Percentiles rank a stretch among this genome's conserved stretches.
phyloP scores from a whole-genome alignment of 2,329 filamentous ascomycete species.

The Cladorrhinum sp. region DNA sequence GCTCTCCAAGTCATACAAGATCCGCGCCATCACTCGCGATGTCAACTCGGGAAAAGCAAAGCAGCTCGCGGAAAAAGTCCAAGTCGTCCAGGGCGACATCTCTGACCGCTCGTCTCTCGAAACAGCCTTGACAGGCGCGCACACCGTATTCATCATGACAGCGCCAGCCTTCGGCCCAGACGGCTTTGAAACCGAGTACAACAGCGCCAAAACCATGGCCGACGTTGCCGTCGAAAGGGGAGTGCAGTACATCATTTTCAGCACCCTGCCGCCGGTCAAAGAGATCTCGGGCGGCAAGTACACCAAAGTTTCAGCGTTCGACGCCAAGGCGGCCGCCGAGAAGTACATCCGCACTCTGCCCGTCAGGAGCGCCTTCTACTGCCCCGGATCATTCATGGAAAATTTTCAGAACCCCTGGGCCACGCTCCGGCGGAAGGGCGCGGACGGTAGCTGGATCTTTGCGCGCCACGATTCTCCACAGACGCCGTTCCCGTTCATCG shows the following conservation, averaged over 20 bases:
- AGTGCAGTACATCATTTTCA: conserved; percentile 35
- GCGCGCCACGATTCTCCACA: conserved; percentile 32
- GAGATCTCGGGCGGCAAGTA: conserved; percentile 33
- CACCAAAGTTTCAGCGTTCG: conserved; percentile 49
- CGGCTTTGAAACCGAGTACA: conserved; percentile 17
- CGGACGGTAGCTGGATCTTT: conserved; percentile 25
- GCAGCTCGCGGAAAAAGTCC: conserved; percentile 37
- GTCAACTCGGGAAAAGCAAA: conserved; percentile 37
- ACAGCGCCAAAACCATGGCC: conserved; percentile 43
- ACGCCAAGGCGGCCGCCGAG: conserved; percentile 55
- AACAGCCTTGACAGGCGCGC: conserved; percentile 38
- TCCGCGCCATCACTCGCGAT: conserved; percentile 51
- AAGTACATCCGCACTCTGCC: conserved; percentile 49
- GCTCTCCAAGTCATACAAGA: conserved; percentile 21
- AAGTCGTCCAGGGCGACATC: conserved; percentile 43
- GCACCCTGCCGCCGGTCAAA: conserved; percentile 32
- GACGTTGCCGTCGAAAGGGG: conserved; percentile 33
- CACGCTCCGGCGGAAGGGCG: conserved; percentile 29
- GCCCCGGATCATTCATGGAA: conserved; percentile 54
- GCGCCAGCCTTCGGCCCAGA: conserved; percentile 4
- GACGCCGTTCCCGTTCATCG: conserved; percentile 38
- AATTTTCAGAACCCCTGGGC: conserved; percentile 37
- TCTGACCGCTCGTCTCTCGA: conserved; percentile 34
- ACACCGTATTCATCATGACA: conserved; percentile 41
- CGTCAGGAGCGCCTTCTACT: conserved; percentile 50